A percentile compares a stretch with the other conserved stretches of the same genome.
Evolutionary conservation across 2,329 filamentous ascomycete species (phyloP).

Genomic region (Fusarium sambucinum): DNA sequence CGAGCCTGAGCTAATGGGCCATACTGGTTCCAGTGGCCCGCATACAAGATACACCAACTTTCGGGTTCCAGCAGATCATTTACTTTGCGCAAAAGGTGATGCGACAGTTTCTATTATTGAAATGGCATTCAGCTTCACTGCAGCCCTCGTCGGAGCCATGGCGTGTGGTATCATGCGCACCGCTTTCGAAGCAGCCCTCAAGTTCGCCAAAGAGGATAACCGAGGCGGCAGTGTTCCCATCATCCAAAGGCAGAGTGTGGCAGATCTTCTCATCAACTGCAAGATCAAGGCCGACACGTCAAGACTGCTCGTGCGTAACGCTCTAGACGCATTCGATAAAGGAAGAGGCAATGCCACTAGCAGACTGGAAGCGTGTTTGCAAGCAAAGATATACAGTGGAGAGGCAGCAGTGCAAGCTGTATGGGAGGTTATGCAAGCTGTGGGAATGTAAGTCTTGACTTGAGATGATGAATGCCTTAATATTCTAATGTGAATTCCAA

Average conservation of each 20-base stretch:
- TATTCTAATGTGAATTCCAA: rapidly evolving
- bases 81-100: neutral
- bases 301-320: neutral
- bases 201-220: slow-evolving; percentile 5
- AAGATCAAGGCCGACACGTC: slow-evolving; percentile 2
- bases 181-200: slow-evolving; percentile 4
- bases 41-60: slow-evolving; percentile 19
- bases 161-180: slow-evolving; percentile 8
- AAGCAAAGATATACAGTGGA: slow-evolving; percentile 11
- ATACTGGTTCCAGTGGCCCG: slow-evolving; percentile 1
- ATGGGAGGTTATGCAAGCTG: slow-evolving; percentile 7
- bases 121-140: slow-evolving; percentile 5
- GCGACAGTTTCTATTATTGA: neutral
- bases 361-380: slow-evolving; percentile 8
- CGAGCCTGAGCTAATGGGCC: slow-evolving; percentile 15
- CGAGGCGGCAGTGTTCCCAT: slow-evolving; percentile 9
- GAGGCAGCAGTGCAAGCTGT: slow-evolving; percentile 8
- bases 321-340: neutral
- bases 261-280: slow-evolving; percentile 19
- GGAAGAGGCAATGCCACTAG: neutral
- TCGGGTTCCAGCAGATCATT: slow-evolving; percentile 1
- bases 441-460: slow-evolving; percentile 3
- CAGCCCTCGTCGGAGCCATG: slow-evolving; percentile 12
- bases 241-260: slow-evolving; percentile 15
- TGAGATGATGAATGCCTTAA: rapidly evolving